Conservation (phyloP, 2,329 filamentous ascomycete species). For the Penicillium sp. region DNA sequence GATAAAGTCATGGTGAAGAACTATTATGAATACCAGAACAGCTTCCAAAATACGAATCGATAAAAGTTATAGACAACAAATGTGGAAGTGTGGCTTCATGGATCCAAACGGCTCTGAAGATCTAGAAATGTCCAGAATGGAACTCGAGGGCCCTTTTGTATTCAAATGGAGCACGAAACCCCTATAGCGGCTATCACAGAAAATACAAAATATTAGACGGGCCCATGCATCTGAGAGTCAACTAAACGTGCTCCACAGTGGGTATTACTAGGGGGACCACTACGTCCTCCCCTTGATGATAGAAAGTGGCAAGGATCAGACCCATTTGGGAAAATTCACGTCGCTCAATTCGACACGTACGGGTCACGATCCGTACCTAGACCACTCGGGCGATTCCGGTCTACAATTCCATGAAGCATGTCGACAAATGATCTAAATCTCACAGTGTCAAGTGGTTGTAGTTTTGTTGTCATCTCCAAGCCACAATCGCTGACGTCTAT, state of each 20-base stretch:
- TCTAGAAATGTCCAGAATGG: neutral
- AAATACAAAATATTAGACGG: slow-evolving; percentile 15
- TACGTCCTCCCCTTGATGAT: slow-evolving; percentile 17
- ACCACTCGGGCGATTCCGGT: neutral
- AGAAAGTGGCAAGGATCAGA: slow-evolving; percentile 15
- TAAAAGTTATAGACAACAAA: slow-evolving; percentile 6
- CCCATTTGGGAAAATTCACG: slow-evolving; percentile 15
- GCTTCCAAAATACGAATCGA: slow-evolving; percentile 4
- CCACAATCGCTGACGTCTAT: slow-evolving; percentile 4
- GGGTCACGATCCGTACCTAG: slow-evolving; percentile 3
- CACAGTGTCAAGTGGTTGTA: neutral
- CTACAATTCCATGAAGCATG: neutral
- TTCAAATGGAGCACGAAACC: slow-evolving; percentile 6
- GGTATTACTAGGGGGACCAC: slow-evolving; percentile 15
- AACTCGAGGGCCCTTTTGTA: slow-evolving; percentile 19
- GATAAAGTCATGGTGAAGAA: slow-evolving; percentile 12
- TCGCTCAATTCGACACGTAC: slow-evolving; percentile 10
- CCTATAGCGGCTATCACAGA: slow-evolving; percentile 14
- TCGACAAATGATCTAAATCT: neutral
- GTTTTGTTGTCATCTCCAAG: neutral
- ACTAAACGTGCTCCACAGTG: slow-evolving; percentile 27
- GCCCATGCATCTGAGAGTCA: slow-evolving; percentile 15
- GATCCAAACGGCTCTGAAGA: neutral
- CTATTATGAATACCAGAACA: neutral
- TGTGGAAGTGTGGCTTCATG: neutral